These are phyloP conservation scores for Leucosporidium yakuticum DNA, from an alignment of 768 basidiomycete species.

Conservation along the genomic window DNA sequence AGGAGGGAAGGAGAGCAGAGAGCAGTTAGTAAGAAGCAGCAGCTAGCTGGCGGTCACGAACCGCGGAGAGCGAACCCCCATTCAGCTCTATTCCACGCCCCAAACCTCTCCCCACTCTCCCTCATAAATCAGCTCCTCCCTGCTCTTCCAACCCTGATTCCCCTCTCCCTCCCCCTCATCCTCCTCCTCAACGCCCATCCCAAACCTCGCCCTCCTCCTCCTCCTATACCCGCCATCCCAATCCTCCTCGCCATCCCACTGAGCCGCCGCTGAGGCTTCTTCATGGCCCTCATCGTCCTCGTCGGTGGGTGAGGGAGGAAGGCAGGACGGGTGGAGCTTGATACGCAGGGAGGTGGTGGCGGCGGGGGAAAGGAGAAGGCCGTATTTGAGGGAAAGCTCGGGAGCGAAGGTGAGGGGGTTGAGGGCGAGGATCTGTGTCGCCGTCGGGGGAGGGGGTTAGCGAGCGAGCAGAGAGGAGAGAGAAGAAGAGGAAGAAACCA, in stretches of 20 bases:
- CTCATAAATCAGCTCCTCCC: neutral
- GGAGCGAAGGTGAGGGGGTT: constrained; percentile 29
- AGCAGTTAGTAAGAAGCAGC: no score
- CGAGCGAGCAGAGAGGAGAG: neutral
- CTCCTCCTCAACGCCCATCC: neutral
- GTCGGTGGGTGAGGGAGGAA: no score
- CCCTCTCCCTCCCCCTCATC: neutral
- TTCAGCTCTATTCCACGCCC: neutral
- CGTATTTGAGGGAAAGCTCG: constrained; percentile 31
- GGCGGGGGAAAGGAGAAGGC: constrained; percentile 11
- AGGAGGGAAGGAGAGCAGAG: no score
- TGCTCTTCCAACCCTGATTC: neutral
- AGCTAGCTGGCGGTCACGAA: no score
- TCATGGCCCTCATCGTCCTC: neutral
- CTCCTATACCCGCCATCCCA: neutral
- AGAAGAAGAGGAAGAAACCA: neutral
- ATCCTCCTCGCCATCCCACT: neutral
- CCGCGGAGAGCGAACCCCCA: no score
- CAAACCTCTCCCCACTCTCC: constrained; percentile 4
- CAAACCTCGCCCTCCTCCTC: neutral
- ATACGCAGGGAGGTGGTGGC: constrained; percentile 17
- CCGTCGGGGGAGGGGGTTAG: neutral
- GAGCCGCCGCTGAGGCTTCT: neutral
- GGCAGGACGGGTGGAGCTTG: constrained; percentile 28
- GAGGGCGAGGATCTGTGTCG: constrained; percentile 33